Percentiles rank a stretch among this genome's conserved stretches.
These are phyloP conservation scores for Penicillium malachiteum DNA, from an alignment of 495 filamentous ascomycete genomes.

Conservation along the genomic window DNA sequence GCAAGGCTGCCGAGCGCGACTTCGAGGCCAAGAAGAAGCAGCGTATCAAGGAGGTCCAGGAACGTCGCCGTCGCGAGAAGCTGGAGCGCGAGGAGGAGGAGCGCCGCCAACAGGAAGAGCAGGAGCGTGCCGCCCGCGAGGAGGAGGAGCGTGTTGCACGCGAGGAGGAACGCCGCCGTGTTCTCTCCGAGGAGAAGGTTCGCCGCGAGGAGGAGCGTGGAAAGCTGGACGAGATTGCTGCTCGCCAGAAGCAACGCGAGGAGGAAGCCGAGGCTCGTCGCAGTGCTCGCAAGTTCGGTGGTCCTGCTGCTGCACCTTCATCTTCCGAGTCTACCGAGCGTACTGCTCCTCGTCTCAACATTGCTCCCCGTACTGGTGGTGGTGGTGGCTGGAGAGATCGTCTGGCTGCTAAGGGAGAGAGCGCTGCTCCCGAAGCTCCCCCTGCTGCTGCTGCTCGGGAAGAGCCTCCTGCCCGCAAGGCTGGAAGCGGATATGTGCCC, in stretches of 20 bases:
- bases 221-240: conserved; percentile 64
- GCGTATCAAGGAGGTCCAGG: conserved; percentile 78
- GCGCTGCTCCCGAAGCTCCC: conserved; percentile 30
- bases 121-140: conserved; percentile 74
- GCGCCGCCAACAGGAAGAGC: conserved; percentile 70
- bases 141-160: conserved; percentile 75
- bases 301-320: conserved; percentile 24
- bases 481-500: conserved; percentile 53
- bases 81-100: conserved; percentile 81
- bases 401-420: conserved; percentile 61
- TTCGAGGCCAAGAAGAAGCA: conserved; percentile 84
- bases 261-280: conserved; percentile 65
- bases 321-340: conserved; percentile 52
- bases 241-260: conserved; percentile 65
- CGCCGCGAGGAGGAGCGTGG: conserved; percentile 81
- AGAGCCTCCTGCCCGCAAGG: conserved; percentile 34
- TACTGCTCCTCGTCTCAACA: conserved; percentile 63
- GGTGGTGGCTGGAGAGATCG: conserved; percentile 82
- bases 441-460: conserved; percentile 31
- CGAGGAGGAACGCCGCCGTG: conserved; percentile 67
- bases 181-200: conserved; percentile 70
- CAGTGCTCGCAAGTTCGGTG: conserved; percentile 43
- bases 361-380: conserved; percentile 49
- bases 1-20: conserved; percentile 84
- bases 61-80: conserved; percentile 70